A percentile compares a stretch with the other conserved stretches of the same genome.
These are phyloP conservation scores for Gossypium turneri DNA, from an alignment of 345 rosid genomes.

Conservation along the genomic window DNA sequence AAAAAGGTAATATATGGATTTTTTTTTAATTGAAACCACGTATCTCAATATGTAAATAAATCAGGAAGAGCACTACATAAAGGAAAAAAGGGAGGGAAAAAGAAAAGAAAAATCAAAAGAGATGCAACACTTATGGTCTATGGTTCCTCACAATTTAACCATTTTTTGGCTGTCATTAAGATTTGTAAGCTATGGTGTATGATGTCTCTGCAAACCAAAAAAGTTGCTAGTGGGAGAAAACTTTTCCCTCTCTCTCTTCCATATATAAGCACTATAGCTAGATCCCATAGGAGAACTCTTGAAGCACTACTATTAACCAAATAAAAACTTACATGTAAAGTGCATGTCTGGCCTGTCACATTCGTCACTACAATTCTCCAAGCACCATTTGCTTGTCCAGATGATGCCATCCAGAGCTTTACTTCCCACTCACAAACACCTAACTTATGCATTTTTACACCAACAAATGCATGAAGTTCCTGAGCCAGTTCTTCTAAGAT, in stretches of 20 bases:
- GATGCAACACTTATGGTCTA: conserved; percentile 6
- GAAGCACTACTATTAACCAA: neutral
- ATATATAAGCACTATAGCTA: neutral
- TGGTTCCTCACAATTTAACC: neutral
- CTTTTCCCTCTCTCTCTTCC: neutral
- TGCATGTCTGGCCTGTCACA: conserved; percentile 92
- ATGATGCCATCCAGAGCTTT: conserved; percentile 83
- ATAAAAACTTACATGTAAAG: conserved; percentile 66
- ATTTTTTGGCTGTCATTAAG: neutral
- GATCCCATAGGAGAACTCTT: neutral
- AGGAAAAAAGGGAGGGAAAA: neutral
- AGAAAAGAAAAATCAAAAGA: neutral
- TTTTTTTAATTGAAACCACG: neutral
- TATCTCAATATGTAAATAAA: neutral
- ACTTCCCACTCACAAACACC: conserved; percentile 99
- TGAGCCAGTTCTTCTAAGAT: conserved; percentile 73
- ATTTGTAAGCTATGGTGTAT: neutral
- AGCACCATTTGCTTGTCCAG: conserved; percentile 86
- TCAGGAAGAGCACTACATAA: neutral
- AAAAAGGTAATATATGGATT: neutral
- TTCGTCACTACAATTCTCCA: conserved; percentile 92
- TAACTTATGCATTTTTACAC: conserved; percentile 87
- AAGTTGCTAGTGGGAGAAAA: neutral
- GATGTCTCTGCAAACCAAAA: neutral
- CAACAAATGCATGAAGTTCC: conserved; percentile 71